Evolutionary conservation across 768 basidiomycete species (phyloP).

Genomic region (Termitomyces sp.): DNA sequence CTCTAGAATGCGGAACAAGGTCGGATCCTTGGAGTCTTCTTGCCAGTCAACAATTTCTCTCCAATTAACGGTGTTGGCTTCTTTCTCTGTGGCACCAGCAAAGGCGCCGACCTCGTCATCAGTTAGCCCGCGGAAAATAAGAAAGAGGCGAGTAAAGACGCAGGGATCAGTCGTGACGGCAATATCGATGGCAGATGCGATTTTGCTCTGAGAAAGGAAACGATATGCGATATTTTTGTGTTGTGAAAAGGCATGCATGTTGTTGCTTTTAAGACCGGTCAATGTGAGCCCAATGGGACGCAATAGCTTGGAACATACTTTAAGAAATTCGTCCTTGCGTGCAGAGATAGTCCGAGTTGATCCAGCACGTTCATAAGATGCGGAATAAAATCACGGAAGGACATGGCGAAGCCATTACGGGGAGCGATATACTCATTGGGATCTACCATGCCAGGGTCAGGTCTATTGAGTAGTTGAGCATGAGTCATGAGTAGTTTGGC

Average conservation of each 20-base stretch:
- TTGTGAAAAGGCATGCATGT: constrained; percentile 65
- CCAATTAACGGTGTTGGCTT: constrained; percentile 81
- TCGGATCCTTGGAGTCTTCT: constrained; percentile 72
- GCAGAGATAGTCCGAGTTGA: constrained; percentile 78
- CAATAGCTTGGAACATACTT: constrained; percentile 42
- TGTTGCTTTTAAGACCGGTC: constrained; percentile 49
- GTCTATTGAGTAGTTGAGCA: constrained; percentile 38
- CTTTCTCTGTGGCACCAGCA: constrained; percentile 80
- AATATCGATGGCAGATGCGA: constrained; percentile 85
- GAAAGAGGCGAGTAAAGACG: constrained; percentile 79
- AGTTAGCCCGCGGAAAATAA: constrained; percentile 79
- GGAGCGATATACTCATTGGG: constrained; percentile 77
- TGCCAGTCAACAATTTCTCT: constrained; percentile 76
- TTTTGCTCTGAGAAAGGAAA: constrained; percentile 75
- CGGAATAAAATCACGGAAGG: constrained; percentile 73
- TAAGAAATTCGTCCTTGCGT: constrained; percentile 79
- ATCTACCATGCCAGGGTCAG: constrained; percentile 73
- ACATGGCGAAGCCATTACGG: constrained; percentile 83
- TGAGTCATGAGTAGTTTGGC: not conserved
- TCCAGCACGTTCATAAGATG: constrained; percentile 82
- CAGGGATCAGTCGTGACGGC: constrained; percentile 79
- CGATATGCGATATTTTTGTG: constrained; percentile 90
- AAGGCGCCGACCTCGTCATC: constrained; percentile 79
- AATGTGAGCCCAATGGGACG: constrained; percentile 1
- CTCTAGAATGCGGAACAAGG: constrained; percentile 76